Conservation (phyloP, 306 rosid species). For the Rosa lucieae region DNA sequence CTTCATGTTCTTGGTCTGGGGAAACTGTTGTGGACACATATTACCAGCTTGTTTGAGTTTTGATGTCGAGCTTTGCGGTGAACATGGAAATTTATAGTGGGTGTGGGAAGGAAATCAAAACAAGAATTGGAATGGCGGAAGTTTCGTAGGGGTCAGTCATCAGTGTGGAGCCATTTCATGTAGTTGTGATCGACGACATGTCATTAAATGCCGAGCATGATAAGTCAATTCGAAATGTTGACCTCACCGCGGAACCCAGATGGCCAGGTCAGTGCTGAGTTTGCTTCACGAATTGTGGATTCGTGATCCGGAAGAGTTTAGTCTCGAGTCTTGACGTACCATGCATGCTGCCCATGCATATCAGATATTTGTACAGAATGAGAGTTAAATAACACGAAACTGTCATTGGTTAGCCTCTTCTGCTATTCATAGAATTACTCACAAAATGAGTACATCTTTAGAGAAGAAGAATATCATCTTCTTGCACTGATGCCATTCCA, state of each 20-base stretch:
- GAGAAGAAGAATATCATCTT: no score
- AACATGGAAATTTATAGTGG: neutral
- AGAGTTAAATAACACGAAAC: neutral
- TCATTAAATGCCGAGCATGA: neutral
- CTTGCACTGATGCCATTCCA: no score
- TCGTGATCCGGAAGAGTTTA: neutral
- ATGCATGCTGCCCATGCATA: neutral
- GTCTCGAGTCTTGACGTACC: neutral
- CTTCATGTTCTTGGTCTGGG: constrained; percentile 14
- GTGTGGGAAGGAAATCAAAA: neutral
- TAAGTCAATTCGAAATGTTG: neutral
- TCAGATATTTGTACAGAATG: neutral
- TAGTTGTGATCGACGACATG: neutral
- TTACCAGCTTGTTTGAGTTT: neutral
- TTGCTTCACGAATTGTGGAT: neutral
- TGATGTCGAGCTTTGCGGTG: neutral
- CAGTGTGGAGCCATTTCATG: constrained; percentile 9
- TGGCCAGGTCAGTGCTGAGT: neutral
- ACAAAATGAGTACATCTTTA: no score
- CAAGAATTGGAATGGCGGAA: neutral
- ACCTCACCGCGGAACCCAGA: neutral
- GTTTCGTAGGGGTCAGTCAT: neutral
- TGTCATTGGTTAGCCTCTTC: no score
- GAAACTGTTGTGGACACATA: constrained; percentile 1
- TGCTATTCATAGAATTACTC: no score